A percentile compares a stretch with the other conserved stretches of the same genome.
Evolutionary conservation across 1,139 yeast genomes (phyloP).

Genomic region (Kodamaea fungicola): DNA sequence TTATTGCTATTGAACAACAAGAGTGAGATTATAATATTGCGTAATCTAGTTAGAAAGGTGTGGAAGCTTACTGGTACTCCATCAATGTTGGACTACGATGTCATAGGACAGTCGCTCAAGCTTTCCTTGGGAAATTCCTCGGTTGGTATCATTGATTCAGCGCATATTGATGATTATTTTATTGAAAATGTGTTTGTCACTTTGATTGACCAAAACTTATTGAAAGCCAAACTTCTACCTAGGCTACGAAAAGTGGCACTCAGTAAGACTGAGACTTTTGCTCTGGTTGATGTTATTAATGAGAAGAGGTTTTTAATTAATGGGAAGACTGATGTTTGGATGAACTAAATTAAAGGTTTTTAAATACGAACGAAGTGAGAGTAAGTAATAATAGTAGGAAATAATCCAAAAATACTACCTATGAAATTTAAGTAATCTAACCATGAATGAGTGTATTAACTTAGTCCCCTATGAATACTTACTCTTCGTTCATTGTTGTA

Average conservation of each 20-base stretch:
- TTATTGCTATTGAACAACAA: conserved; percentile 39
- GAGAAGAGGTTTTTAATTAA: conserved; percentile 16
- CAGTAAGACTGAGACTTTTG: conserved; percentile 50
- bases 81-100: conserved; percentile 28
- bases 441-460: too few relatives aligned
- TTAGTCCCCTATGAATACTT: not conserved
- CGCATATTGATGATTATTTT: conserved; percentile 25
- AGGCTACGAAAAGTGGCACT: conserved; percentile 41
- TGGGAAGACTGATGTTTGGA: conserved; percentile 13
- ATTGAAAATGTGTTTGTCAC: conserved; percentile 49
- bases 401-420: too few relatives aligned
- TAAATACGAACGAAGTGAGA: too few relatives aligned
- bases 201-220: conserved; percentile 49
- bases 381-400: too few relatives aligned
- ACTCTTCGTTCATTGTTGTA: too few relatives aligned
- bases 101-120: conserved; percentile 20
- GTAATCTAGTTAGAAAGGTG: conserved; percentile 41
- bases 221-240: conserved; percentile 52
- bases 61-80: conserved; percentile 31
- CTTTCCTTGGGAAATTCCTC: conserved; percentile 9
- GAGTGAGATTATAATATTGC: conserved; percentile 38
- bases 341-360: conserved; percentile 7
- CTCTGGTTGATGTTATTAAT: conserved; percentile 38
- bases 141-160: conserved; percentile 9
- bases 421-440: too few relatives aligned